phyloP scores from a whole-genome alignment of 805 yeast species.

The Zygotorulaspora danielsina region DNA sequence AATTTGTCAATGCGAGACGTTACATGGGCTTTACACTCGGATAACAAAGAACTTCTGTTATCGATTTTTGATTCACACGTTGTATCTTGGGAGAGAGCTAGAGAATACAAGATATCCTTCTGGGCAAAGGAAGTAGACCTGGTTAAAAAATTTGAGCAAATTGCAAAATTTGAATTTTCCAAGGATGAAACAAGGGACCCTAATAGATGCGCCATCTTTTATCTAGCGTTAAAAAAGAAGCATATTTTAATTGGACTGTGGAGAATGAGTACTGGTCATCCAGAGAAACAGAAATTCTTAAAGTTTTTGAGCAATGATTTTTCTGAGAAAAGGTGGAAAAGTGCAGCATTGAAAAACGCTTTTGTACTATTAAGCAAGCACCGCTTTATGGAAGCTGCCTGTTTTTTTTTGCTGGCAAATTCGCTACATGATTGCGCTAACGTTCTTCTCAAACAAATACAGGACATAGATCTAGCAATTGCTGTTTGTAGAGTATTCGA shows the following conservation, averaged over 20 bases:
- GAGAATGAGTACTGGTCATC: conserved; percentile 70
- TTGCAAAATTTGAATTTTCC: conserved; percentile 70
- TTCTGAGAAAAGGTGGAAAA: conserved; percentile 66
- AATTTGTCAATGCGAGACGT: conserved; percentile 73
- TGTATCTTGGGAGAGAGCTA: conserved; percentile 53
- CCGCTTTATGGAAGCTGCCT: conserved; percentile 80
- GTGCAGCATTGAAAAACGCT: conserved; percentile 91
- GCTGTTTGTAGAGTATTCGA: conserved; percentile 77
- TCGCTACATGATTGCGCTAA: conserved; percentile 71
- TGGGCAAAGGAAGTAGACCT: conserved; percentile 58
- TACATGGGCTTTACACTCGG: conserved; percentile 83
- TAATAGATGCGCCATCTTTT: conserved; percentile 64
- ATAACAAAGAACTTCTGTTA: conserved; percentile 63
- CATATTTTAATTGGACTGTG: conserved; percentile 75
- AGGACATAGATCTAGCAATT: conserved; percentile 70
- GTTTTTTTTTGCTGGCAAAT: conserved; percentile 77
- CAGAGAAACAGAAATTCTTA: conserved; percentile 79
- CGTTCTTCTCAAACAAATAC: conserved; percentile 62
- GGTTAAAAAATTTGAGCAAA: conserved; percentile 52
- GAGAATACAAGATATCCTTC: conserved; percentile 59
- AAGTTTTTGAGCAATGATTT: conserved; percentile 77
- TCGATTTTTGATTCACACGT: conserved; percentile 42
- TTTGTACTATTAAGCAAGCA: conserved; percentile 87
- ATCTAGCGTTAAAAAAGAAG: conserved; percentile 73
- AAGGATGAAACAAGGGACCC: conserved; percentile 62